Percentiles rank a stretch among this genome's conserved stretches.
Conservation (phyloP, 164 flowering plant genomes). For the Liriodendron chinense region DNA sequence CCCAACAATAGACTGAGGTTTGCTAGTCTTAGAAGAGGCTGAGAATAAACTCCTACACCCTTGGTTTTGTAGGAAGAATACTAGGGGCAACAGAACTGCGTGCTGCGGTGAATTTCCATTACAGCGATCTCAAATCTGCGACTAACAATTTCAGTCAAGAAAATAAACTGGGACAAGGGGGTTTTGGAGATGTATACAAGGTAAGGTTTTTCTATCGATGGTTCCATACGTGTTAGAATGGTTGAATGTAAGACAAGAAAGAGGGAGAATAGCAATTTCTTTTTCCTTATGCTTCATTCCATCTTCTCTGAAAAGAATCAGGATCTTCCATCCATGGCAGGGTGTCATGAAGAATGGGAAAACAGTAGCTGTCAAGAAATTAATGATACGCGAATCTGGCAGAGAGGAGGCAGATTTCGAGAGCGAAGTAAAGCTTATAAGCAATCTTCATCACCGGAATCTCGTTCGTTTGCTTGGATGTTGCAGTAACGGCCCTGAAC, state of each 20-base stretch:
- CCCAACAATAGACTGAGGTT: too few relatives aligned
- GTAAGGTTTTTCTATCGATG: slow-evolving; percentile 17
- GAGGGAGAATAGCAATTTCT: too few relatives aligned
- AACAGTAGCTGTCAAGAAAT: slow-evolving; percentile 56
- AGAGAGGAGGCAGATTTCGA: slow-evolving; percentile 38
- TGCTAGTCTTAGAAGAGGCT: too few relatives aligned
- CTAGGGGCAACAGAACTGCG: slow-evolving; percentile 52
- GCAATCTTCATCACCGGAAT: slow-evolving; percentile 60
- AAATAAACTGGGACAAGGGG: slow-evolving; percentile 59
- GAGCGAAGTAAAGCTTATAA: slow-evolving; percentile 56
- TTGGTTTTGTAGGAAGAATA: slow-evolving; percentile 34
- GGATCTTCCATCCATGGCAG: slow-evolving; percentile 20
- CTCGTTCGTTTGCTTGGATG: slow-evolving; percentile 60
- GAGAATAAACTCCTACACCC: not conserved
- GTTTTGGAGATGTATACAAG: slow-evolving; percentile 66
- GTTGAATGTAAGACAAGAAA: too few relatives aligned
- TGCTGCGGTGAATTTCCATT: slow-evolving; percentile 40
- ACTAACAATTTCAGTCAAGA: slow-evolving; percentile 46
- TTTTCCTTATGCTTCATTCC: not conserved
- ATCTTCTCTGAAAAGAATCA: not conserved
- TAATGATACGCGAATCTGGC: slow-evolving; percentile 25
- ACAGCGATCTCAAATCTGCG: slow-evolving; percentile 43
- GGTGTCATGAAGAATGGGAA: slow-evolving; percentile 47
- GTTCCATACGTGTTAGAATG: too few relatives aligned
- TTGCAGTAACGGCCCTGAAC: slow-evolving; percentile 47